A percentile compares a stretch with the other conserved stretches of the same genome.
These are phyloP conservation scores for Nissolia schottii DNA, from an alignment of 306 rosid species.

Conservation along the genomic window DNA sequence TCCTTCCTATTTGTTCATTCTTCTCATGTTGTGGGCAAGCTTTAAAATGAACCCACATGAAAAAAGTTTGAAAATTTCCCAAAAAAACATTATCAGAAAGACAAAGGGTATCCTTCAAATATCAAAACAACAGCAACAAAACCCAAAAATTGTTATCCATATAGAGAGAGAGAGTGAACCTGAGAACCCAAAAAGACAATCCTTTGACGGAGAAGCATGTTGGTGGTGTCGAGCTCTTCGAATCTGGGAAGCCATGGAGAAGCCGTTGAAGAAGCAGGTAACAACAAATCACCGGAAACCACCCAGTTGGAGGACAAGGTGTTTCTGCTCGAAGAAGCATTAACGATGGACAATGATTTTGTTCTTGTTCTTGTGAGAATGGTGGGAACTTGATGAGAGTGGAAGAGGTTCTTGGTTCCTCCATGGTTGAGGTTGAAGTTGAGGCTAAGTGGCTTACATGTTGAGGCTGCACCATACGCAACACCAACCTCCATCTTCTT, in stretches of 20 bases:
- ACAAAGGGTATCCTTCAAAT: constrained; percentile 10
- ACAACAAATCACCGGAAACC: constrained; percentile 30
- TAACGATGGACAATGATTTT: constrained; percentile 24
- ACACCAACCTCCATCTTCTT: constrained; percentile 47
- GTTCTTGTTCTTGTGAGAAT: constrained; percentile 20
- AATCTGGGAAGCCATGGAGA: constrained; percentile 58
- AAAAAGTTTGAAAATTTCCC: constrained; percentile 26
- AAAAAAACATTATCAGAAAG: neutral
- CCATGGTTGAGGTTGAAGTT: constrained; percentile 26
- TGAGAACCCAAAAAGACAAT: constrained; percentile 92
- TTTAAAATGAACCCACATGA: constrained; percentile 26
- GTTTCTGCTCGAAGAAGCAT: constrained; percentile 34
- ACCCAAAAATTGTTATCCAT: neutral
- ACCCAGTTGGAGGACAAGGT: constrained; percentile 74
- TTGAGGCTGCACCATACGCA: constrained; percentile 40
- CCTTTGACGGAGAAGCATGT: constrained; percentile 92
- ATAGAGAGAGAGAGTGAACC: constrained; percentile 28
- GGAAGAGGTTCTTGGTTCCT: neutral
- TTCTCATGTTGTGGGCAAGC: neutral
- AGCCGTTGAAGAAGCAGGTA: constrained; percentile 42
- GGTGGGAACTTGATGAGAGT: constrained; percentile 41
- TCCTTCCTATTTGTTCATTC: neutral
- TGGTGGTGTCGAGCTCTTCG: constrained; percentile 85
- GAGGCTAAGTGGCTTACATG: constrained; percentile 36
- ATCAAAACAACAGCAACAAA: neutral